Evolutionary conservation across 2,329 filamentous ascomycete genomes (phyloP), one percentile per base, ranked within the genome.

Genomic region (Xylaria sp.): DNA sequence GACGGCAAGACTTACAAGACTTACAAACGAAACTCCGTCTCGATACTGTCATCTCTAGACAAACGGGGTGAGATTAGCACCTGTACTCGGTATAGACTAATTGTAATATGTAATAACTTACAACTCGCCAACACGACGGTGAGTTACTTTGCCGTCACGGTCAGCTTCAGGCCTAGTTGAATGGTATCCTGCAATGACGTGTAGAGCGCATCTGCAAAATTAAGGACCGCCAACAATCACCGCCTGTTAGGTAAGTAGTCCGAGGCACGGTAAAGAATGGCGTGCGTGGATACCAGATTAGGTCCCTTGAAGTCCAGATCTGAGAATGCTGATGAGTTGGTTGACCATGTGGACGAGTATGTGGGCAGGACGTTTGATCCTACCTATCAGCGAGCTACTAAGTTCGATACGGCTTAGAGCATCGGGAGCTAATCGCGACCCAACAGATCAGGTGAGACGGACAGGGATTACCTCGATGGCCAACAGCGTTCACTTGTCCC

Each of bases 361-460:
- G 52, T 51, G 6, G 28, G 18, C 56, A 48, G 37, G 54, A 41
- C 20, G 56, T 65, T 60, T 54, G 8, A 58, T 58, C 51, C 60
- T 25, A 58, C n/a, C 52, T 34, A 52, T 10, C 28, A 18, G 10
- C 48, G 6, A 4, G 23, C 20, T 37, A 37, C 52, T 55, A 55
- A 32, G 28, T 20, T 41, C 23, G 12, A 32, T 23, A 46, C 13
- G 54, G 60, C 57, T 69, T 72, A 70, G 65, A 55, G 54, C 50
- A 51, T 41, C 58, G 55, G 66, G 66, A 65, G 62, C 65, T 70
- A 65, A 72, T 67, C 65, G 59, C 67, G 69, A 63, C 66, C 69
- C 69, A 70, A 69, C 64, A 70, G 64, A 66, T 68, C 62, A 70
- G 70, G 65, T 68, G 59, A 73, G 63, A 72, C 69, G 37, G 57